Base-by-base conservation (phyloP, 176 grass and related monocot species). In the Phyllostachys edulis region DNA sequence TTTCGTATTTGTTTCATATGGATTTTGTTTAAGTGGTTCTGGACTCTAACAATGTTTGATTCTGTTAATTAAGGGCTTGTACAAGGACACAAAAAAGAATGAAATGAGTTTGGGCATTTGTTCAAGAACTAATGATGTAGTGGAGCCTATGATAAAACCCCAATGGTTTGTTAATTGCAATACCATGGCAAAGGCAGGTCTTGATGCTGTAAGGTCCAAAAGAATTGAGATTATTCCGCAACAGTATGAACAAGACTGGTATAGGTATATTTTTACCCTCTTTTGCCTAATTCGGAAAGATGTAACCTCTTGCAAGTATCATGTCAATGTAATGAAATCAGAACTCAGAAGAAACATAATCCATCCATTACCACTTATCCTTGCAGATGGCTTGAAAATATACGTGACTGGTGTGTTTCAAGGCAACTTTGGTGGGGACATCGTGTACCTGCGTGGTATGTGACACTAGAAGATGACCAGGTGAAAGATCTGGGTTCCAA, bases 391-490 rank as follows among this genome's bases (percentile, higher is more conserved):
- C 86, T 97, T 51, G 90, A 92, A 67, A 92, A 94, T 75, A 97
- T 97, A 85, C 95, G 86, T 56, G 95, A 97, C 80, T 97, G 95
- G 95, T 97, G 95, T 61, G 70, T 97, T 56, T 97, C 95, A 62
- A 91, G 95, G 61, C 92, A 97, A 72, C 88, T 97, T 55, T 97
- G 95, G 95, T 97, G 95, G 95, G 95, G 95, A 29, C 95, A 97
- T 74, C 90, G 86, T 5, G 88, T 92, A 21, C 95, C 95, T 32
- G 92, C 92, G 3, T 94, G 92, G 95, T 97, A 97, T 84, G 90
- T 94, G 62, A 91, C 81, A 44, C 75, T 94, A 45, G 88, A 89
- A 77, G 90, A 97, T 38, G 95, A 97, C 21, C 69, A 76, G 4
- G 82, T 86, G 59, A 92, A 91, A 70, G 89, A 70, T 60, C 40